Conservation (phyloP, 2,329 filamentous ascomycete species). For the Ilyonectria destructans region DNA sequence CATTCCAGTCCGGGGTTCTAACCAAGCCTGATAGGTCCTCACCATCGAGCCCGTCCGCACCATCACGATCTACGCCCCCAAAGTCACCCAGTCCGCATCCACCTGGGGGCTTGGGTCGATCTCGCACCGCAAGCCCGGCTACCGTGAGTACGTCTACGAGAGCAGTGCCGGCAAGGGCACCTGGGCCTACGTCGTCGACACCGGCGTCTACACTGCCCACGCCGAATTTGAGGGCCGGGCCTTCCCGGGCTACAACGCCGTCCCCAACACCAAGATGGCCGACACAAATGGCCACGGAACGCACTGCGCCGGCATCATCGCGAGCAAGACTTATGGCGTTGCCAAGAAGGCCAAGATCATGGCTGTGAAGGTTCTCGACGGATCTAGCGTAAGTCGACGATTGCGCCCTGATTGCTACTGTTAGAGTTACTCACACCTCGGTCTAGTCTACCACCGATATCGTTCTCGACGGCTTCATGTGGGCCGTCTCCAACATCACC, state of each 20-base stretch:
- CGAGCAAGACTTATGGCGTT: constrained; percentile 62
- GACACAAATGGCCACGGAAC: constrained; percentile 64
- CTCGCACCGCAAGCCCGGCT: constrained; percentile 57
- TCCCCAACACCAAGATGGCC: constrained; percentile 51
- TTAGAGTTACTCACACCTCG: not conserved
- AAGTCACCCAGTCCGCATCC: constrained; percentile 53
- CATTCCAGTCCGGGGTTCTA: constrained; percentile 4
- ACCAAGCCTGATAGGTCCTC: constrained; percentile 49
- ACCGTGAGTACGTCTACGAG: constrained; percentile 60
- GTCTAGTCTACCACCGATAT: constrained; percentile 45
- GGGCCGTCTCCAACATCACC: constrained; percentile 61
- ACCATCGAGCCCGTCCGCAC: constrained; percentile 53
- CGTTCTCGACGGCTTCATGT: constrained; percentile 54
- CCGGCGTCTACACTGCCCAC: constrained; percentile 66
- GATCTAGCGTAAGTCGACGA: constrained; percentile 32
- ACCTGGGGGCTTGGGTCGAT: constrained; percentile 64
- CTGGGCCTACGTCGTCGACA: constrained; percentile 71
- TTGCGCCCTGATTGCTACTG: not conserved
- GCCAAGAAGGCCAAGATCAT: constrained; percentile 61
- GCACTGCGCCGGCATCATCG: constrained; percentile 64
- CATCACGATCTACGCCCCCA: constrained; percentile 48
- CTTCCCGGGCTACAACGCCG: constrained; percentile 55
- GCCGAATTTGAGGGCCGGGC: constrained; percentile 62
- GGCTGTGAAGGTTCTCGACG: constrained; percentile 64
- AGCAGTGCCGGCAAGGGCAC: constrained; percentile 57